phyloP scores from a whole-genome alignment of 2,329 filamentous ascomycete species.

The Capronia americana region DNA sequence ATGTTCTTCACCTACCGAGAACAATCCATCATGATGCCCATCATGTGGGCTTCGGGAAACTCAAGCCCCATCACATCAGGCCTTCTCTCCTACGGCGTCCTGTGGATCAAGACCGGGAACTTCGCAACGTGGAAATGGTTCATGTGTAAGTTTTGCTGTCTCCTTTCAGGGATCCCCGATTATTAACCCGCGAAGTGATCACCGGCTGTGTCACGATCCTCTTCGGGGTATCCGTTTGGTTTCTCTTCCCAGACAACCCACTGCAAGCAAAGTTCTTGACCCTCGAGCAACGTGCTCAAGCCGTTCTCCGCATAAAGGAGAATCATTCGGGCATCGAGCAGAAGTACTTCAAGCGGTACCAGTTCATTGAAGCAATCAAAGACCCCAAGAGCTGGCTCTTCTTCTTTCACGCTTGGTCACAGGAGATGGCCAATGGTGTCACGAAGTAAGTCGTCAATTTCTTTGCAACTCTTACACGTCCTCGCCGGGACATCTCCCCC shows the following conservation, averaged over 20 bases:
- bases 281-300: constrained; percentile 30
- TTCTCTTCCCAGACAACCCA: constrained; percentile 26
- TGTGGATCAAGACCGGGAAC: constrained; percentile 28
- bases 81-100: constrained; percentile 24
- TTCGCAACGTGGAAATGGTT: constrained; percentile 43
- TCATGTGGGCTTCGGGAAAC: constrained; percentile 66
- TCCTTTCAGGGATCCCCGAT: constrained; percentile 42
- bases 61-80: constrained; percentile 27
- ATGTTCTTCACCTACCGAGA: constrained; percentile 32
- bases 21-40: constrained; percentile 35
- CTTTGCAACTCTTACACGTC: too few relatives aligned
- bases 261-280: constrained; percentile 26
- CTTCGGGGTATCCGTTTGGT: constrained; percentile 23
- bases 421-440: constrained; percentile 50
- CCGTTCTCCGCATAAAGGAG: constrained; percentile 35
- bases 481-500: too few relatives aligned
- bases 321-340: constrained; percentile 57
- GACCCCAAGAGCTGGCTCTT: constrained; percentile 55
- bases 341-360: constrained; percentile 56
- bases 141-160: constrained; percentile 51
- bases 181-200: constrained; percentile 18
- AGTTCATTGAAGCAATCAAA: constrained; percentile 54
- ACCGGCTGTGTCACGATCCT: constrained; percentile 25
- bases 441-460: constrained; percentile 41
- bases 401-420: constrained; percentile 46